These are phyloP conservation scores for Gymnopilus junonius DNA, from an alignment of 768 basidiomycete species.

Conservation along the genomic window DNA sequence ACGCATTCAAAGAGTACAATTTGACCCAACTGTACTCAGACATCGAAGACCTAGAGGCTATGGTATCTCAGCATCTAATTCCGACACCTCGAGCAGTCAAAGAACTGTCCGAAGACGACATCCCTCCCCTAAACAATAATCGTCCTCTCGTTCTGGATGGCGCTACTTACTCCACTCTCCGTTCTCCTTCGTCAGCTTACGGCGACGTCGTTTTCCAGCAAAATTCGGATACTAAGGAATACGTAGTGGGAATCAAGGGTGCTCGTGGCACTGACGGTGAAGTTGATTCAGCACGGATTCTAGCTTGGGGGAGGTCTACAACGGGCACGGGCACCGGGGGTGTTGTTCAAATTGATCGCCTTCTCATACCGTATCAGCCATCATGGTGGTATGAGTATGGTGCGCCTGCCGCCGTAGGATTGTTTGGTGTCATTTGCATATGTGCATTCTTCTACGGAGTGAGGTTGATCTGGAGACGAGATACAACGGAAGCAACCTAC, in stretches of 20 bases:
- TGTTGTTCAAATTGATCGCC: conserved; percentile 83
- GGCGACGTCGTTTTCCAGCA: conserved; percentile 84
- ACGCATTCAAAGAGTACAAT: conserved; percentile 88
- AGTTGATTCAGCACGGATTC: conserved; percentile 66
- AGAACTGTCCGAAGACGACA: conserved; percentile 24
- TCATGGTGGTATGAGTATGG: conserved; percentile 85
- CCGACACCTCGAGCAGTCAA: conserved; percentile 40
- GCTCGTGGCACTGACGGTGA: conserved; percentile 67
- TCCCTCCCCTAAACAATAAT: conserved; percentile 60
- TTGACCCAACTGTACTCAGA: conserved; percentile 73
- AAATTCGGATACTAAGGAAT: conserved; percentile 49
- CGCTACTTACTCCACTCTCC: conserved; percentile 77
- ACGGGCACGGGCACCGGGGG: conserved; percentile 79
- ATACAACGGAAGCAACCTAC: conserved; percentile 85
- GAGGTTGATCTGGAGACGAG: conserved; percentile 68
- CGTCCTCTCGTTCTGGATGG: conserved; percentile 75
- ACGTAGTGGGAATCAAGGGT: conserved; percentile 76
- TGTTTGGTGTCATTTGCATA: conserved; percentile 62
- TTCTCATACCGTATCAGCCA: conserved; percentile 86
- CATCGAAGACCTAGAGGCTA: conserved; percentile 50
- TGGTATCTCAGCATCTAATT: conserved; percentile 81
- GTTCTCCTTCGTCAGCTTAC: conserved; percentile 66
- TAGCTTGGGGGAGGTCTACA: conserved; percentile 79
- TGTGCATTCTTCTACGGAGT: conserved; percentile 77
- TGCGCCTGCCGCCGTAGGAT: conserved; percentile 63